Evolutionary conservation across 495 filamentous ascomycete genomes (phyloP), one percentile per base, ranked within the genome.

Genomic region (Amniculicola lignicola): DNA sequence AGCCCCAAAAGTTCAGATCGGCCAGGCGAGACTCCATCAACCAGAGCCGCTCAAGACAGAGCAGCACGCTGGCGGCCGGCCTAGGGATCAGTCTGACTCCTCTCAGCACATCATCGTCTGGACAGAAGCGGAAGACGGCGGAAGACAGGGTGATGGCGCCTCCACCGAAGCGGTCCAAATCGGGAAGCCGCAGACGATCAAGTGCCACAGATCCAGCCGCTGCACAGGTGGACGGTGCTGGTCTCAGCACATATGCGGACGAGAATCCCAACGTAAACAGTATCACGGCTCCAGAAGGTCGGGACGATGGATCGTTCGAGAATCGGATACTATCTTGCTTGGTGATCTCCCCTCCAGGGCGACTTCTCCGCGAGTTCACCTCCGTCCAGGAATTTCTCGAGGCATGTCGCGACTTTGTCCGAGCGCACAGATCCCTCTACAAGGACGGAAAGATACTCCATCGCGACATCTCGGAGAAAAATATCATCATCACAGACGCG

Each of bases 381-480:
- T 63, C 62, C 23, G 47, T 65, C 53, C 28, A 25, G 57, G 67
- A 69, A 59, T 57, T 70, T 62, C 53, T 70, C 47, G 54, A 38
- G 4, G 35, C 35, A 38, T 38, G 35, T 38, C 35, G 35, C 3
- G 35, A 38, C 3, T 4, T 4, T 41, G 53, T 70, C 38, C 36
- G 40, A 27, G 70, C 41, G 45, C 60, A 71, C 54, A 59, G 37
- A 57, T 71, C 63, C 44, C 71, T 74, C 40, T 24, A 55, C 18
- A n/a, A n/a, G n/a, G 55, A 56, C 16, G 66, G 69, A 46, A 67
- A 68, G 0, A 73, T 74, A 25, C 72, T 74, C 38, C 62, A 74
- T 57, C 61, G 68, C 18, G 68, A 74, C 52, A 69, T 74, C 15
- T 74, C 70, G 0, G 61, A 66, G 24, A 71, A 72, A 51, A 73